Conservation (phyloP, 768 basidiomycete genomes). For the Lactarius indigo region DNA sequence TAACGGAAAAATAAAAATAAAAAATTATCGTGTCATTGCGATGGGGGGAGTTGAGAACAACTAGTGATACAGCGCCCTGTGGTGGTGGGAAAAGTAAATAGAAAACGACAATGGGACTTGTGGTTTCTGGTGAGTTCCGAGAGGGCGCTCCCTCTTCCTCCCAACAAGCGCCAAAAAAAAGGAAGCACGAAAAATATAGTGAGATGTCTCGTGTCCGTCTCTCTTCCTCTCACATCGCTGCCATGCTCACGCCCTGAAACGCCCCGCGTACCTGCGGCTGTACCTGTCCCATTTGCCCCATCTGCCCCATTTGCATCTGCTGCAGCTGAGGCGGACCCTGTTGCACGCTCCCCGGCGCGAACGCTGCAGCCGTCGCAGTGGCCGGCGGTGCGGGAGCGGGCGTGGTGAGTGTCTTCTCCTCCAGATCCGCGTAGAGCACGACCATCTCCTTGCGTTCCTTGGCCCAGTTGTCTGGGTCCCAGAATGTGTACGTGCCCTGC, state of each 20-base stretch:
- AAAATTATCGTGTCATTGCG: slow-evolving; percentile 24
- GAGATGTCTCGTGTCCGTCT: slow-evolving; percentile 1
- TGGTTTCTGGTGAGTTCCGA: no score
- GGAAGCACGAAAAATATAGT: not conserved
- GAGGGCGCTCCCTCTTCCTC: not conserved
- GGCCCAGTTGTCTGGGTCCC: slow-evolving; percentile 34
- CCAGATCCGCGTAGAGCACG: slow-evolving; percentile 31
- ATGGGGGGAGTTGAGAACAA: slow-evolving; percentile 7
- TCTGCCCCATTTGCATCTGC: slow-evolving; percentile 21
- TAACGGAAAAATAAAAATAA: slow-evolving; percentile 18
- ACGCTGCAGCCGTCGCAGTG: slow-evolving; percentile 19
- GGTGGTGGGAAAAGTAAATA: not conserved
- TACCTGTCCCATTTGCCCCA: slow-evolving; percentile 14
- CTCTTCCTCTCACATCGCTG: slow-evolving; percentile 20
- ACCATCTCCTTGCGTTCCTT: slow-evolving; percentile 32
- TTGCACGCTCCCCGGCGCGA: slow-evolving; percentile 10
- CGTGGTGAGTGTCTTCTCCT: slow-evolving; percentile 25
- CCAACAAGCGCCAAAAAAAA: not conserved
- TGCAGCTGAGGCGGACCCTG: slow-evolving; percentile 14
- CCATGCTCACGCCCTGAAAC: slow-evolving; percentile 27
- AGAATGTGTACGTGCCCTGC: slow-evolving; percentile 59
- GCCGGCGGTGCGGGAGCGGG: slow-evolving; percentile 16
- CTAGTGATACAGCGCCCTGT: slow-evolving; percentile 24
- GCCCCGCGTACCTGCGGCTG: slow-evolving; percentile 26
- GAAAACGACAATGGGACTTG: not conserved